Percentiles rank a stretch among this genome's conserved stretches.
phyloP scores from a whole-genome alignment of 306 rosid species.

The Comarum palustre region DNA sequence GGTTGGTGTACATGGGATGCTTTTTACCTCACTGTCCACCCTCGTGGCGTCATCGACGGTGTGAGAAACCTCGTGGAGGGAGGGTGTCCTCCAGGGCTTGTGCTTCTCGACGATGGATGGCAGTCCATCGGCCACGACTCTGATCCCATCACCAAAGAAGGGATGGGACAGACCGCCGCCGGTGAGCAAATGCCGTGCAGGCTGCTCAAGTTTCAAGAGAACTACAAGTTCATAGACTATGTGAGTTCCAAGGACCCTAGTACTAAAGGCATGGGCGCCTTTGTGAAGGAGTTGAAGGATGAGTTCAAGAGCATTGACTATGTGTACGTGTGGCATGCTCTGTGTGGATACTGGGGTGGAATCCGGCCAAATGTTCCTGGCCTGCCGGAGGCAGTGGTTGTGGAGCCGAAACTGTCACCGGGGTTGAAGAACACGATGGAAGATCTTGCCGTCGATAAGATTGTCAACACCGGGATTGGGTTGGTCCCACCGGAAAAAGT shows the following conservation, averaged over 20 bases:
- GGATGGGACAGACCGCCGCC: conserved; percentile 59
- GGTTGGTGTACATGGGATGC: conserved; percentile 99
- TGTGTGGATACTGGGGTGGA: conserved; percentile 97
- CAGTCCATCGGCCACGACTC: conserved; percentile 69
- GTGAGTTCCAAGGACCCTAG: conserved; percentile 14
- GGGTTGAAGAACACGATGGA: conserved; percentile 73
- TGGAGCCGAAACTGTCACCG: conserved; percentile 44
- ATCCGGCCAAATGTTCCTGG: conserved; percentile 62
- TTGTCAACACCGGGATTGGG: conserved; percentile 60
- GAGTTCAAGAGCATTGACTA: conserved; percentile 61
- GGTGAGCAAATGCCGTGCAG: conserved; percentile 98
- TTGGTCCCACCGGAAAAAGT: conserved; percentile 69
- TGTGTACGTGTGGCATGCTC: conserved; percentile 94
- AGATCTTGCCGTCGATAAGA: conserved; percentile 89
- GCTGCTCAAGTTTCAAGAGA: conserved; percentile 60
- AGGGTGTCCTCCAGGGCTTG: conserved; percentile 88
- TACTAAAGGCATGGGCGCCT: conserved; percentile 59
- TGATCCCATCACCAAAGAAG: conserved; percentile 61
- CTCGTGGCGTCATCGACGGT: conserved; percentile 65
- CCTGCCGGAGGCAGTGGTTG: conserved; percentile 49
- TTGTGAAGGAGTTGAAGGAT: conserved; percentile 61
- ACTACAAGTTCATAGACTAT: conserved; percentile 68
- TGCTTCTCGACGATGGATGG: conserved; percentile 88
- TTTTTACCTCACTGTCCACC: conserved; percentile 80
- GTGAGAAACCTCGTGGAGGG: conserved; percentile 55